phyloP scores from a whole-genome alignment of 2,329 filamentous ascomycete species.

The Biscogniauxia marginata region DNA sequence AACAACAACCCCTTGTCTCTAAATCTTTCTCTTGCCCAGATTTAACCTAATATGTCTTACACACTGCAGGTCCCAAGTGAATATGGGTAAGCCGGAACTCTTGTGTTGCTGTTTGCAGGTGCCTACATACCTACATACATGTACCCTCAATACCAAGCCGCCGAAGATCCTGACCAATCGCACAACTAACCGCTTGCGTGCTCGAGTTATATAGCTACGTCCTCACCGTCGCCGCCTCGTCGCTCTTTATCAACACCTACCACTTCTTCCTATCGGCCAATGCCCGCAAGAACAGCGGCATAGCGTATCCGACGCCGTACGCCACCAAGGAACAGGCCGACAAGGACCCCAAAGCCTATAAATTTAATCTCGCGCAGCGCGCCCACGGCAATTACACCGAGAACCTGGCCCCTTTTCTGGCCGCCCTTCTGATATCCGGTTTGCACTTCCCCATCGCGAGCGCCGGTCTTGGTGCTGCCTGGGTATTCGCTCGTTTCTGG shows the following conservation, averaged over 20 bases:
- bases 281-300: conserved; percentile 51
- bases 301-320: conserved; percentile 59
- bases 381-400: conserved; percentile 62
- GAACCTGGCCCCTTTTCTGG: conserved; percentile 54
- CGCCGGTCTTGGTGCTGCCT: conserved; percentile 49
- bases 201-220: conserved; percentile 50
- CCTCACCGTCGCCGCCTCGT: conserved; percentile 54
- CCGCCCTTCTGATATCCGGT: conserved; percentile 54
- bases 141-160: too few species aligned
- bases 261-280: conserved; percentile 48
- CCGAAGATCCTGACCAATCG: conserved; percentile 1
- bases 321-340: conserved; percentile 52
- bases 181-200: conserved; percentile 7
- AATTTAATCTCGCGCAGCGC: conserved; percentile 57
- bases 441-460: conserved; percentile 51
- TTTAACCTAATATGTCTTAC: conserved; percentile 34
- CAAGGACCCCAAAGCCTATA: conserved; percentile 52
- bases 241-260: conserved; percentile 56
- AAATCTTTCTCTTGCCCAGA: background rate
- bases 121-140: background rate
- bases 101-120: too few species aligned
- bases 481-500: conserved; percentile 50
- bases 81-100: conserved; percentile 53
- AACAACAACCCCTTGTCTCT: too few species aligned
- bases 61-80: conserved; percentile 45